These are phyloP conservation scores for Coemansia sp. DNA, from an alignment of 192 early-diverging fungal genomes.

Conservation along the genomic window DNA sequence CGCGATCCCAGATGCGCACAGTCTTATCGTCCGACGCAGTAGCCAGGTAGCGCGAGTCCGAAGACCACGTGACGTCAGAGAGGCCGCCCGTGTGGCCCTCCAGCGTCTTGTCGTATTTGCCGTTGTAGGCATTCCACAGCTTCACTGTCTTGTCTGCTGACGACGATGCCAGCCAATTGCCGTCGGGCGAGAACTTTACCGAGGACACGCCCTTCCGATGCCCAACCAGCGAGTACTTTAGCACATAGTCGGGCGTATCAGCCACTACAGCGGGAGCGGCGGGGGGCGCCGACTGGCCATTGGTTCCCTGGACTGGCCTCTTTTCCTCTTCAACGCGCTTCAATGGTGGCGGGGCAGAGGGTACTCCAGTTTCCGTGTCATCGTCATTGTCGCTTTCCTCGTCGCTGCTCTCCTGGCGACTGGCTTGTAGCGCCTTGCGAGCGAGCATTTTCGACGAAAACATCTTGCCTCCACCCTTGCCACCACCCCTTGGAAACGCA, in stretches of 20 bases:
- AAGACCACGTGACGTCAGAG: conserved; percentile 94
- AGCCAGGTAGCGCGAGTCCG: conserved; percentile 83
- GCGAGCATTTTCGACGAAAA: conserved; percentile 54
- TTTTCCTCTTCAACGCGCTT: not conserved
- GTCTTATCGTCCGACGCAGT: conserved; percentile 95
- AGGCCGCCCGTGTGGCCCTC: conserved; percentile 91
- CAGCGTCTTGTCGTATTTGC: conserved; percentile 79
- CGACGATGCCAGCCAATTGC: conserved; percentile 88
- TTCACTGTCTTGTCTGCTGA: conserved; percentile 93
- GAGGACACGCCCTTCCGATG: conserved; percentile 93
- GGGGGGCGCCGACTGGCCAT: conserved; percentile 2
- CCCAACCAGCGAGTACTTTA: conserved; percentile 85
- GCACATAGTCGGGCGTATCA: conserved; percentile 76
- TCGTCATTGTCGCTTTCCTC: conserved; percentile 7
- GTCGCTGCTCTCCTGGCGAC: conserved; percentile 23
- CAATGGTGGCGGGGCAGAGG: not conserved
- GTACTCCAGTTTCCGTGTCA: not conserved
- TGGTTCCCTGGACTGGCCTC: not conserved
- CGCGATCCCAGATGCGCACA: conserved; percentile 88
- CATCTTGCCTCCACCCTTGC: conserved; percentile 54
- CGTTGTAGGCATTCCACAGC: conserved; percentile 82
- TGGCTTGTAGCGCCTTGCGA: conserved; percentile 30
- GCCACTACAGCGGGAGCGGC: conserved; percentile 2
- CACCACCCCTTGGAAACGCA: conserved; percentile 24
- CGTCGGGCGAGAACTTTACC: conserved; percentile 98